A percentile compares a stretch with the other conserved stretches of the same genome.
phyloP scores from a whole-genome alignment of 1,284 basidiomycete genomes.

The Dichomitus squalens region DNA sequence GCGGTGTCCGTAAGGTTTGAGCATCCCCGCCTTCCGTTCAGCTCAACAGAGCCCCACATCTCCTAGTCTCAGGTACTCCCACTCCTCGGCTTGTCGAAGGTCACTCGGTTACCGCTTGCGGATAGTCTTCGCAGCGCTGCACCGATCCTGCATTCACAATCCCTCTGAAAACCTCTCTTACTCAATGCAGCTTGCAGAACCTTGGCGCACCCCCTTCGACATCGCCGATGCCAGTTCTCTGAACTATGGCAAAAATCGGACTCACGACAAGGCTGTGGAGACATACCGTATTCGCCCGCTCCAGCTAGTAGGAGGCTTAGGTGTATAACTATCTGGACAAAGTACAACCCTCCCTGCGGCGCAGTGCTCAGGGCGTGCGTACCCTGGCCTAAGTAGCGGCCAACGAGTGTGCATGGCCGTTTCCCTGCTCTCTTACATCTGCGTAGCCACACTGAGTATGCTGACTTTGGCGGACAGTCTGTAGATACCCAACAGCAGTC shows the following conservation, averaged over 20 bases:
- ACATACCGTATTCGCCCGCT: constrained; percentile 38
- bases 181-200: constrained; percentile 43
- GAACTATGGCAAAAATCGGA: constrained; percentile 48
- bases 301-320: constrained; percentile 30
- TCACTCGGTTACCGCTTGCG: not conserved
- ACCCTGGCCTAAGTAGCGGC: constrained; percentile 41
- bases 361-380: constrained; percentile 30
- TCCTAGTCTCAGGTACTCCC: no score
- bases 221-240: constrained; percentile 45
- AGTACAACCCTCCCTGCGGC: not conserved
- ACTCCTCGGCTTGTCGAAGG: not conserved
- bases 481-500: constrained; percentile 28
- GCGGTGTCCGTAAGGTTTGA: no score
- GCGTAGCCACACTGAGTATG: no score
- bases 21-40: no score
- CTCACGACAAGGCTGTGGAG: constrained; percentile 34
- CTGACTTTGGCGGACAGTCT: not conserved
- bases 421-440: not conserved
- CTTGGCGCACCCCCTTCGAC: constrained; percentile 43
- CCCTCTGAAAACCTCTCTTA: constrained; percentile 46
- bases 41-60: no score
- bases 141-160: constrained; percentile 29
- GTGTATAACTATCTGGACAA: constrained; percentile 16
- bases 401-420: constrained; percentile 28
- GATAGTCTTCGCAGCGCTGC: constrained; percentile 26